Percentiles rank a stretch among this genome's conserved stretches.
Conservation (phyloP, 176 grass and related monocot species). For the Carex littledalei region DNA sequence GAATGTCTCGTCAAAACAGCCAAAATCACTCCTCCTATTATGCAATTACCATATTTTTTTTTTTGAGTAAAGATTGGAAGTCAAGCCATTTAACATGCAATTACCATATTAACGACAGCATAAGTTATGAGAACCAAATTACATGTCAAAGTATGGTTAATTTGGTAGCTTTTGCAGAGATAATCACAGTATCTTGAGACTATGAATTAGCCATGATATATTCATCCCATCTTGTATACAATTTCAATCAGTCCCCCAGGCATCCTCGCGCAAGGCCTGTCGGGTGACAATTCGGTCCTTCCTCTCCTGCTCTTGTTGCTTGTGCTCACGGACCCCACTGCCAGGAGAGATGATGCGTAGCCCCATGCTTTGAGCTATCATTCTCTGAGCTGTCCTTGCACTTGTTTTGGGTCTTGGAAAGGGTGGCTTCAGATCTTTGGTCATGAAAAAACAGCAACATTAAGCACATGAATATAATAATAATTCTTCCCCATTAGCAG, state of each 20-base stretch:
- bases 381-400: constrained; percentile 60
- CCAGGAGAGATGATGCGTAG: constrained; percentile 40
- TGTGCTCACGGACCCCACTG: constrained; percentile 38
- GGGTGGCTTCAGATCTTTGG: constrained; percentile 80
- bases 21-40: too few species aligned
- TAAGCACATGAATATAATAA: not conserved
- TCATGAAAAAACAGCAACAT: constrained; percentile 1
- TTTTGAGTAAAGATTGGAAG: too few species aligned
- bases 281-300: constrained; percentile 53
- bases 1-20: too few species aligned
- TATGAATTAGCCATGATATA: not conserved
- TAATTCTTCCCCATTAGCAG: not conserved
- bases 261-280: constrained; percentile 56
- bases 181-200: not conserved
- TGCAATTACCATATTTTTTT: too few species aligned
- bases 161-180: not conserved
- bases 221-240: not conserved
- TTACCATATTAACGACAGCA: not conserved
- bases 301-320: constrained; percentile 70
- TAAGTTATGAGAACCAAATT: not conserved
- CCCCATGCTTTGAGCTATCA: constrained; percentile 83
- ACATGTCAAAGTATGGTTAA: not conserved
- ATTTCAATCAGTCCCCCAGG: constrained; percentile 77
- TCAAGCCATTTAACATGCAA: too few species aligned
- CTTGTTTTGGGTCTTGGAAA: constrained; percentile 72